These are phyloP conservation scores for Suillus lakei DNA, from an alignment of 768 basidiomycete species.

Conservation along the genomic window DNA sequence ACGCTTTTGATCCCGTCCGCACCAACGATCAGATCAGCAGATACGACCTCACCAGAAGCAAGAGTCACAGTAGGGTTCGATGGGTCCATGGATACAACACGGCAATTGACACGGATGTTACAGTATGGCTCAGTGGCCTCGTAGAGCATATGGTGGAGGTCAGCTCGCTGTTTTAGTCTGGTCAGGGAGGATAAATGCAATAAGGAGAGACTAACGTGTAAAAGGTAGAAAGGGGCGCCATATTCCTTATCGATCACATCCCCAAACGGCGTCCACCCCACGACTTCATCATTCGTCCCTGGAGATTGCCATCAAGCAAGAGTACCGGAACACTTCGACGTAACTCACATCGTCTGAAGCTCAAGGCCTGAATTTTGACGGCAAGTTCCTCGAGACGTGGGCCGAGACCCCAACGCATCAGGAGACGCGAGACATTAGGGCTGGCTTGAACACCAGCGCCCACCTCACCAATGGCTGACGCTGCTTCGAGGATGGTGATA, in stretches of 20 bases:
- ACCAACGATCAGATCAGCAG: constrained; percentile 54
- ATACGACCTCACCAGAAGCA: constrained; percentile 46
- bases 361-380: constrained; percentile 45
- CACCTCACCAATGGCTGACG: constrained; percentile 44
- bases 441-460: constrained; percentile 58
- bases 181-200: neutral
- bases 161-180: constrained; percentile 42
- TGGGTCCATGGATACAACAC: constrained; percentile 41
- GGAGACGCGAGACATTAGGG: constrained; percentile 47
- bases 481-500: constrained; percentile 54
- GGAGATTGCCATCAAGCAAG: neutral
- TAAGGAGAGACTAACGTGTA: constrained; percentile 35
- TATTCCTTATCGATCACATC: constrained; percentile 35
- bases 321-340: no score
- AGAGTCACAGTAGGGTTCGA: constrained; percentile 41
- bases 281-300: constrained; percentile 39
- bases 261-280: constrained; percentile 44
- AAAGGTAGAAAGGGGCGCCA: constrained; percentile 38
- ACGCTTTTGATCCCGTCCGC: constrained; percentile 60
- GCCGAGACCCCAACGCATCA: constrained; percentile 56
- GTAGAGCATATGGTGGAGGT: constrained; percentile 47
- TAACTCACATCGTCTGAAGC: constrained; percentile 47
- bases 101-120: constrained; percentile 40
- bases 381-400: constrained; percentile 42
- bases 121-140: constrained; percentile 42